Conservation (phyloP, 2,329 filamentous ascomycete species). For the Diaporthe longicolla region DNA sequence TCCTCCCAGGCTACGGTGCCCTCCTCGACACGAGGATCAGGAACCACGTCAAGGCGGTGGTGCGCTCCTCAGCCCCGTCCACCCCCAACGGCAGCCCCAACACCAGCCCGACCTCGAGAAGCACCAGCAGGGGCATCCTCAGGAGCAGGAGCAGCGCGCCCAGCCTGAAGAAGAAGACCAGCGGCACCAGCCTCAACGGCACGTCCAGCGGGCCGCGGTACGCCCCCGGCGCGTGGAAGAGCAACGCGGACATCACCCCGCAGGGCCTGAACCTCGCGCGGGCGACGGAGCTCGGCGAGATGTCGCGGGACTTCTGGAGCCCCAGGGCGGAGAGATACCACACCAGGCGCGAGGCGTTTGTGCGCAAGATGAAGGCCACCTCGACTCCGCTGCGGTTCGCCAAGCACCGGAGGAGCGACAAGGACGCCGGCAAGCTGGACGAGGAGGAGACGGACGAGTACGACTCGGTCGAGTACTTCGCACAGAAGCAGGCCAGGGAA, state of each 20-base stretch:
- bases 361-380: slow-evolving; percentile 55
- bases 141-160: slow-evolving; percentile 23
- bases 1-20: slow-evolving; percentile 52
- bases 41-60: slow-evolving; percentile 52
- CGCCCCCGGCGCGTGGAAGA: slow-evolving; percentile 51
- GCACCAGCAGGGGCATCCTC: background rate
- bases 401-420: slow-evolving; percentile 50
- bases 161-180: slow-evolving; percentile 21
- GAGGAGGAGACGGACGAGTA: slow-evolving; percentile 56
- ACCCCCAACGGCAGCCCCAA: slow-evolving; percentile 7
- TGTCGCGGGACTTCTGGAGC: slow-evolving; percentile 60
- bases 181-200: slow-evolving; percentile 9
- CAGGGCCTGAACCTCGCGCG: slow-evolving; percentile 52
- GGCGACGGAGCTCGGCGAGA: slow-evolving; percentile 56
- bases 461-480: slow-evolving; percentile 50
- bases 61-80: slow-evolving; percentile 41
- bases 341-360: slow-evolving; percentile 55
- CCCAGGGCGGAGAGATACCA: slow-evolving; percentile 55
- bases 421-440: slow-evolving; percentile 46
- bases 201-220: slow-evolving; percentile 27
- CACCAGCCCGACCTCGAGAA: slow-evolving; percentile 1
- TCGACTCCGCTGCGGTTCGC: slow-evolving; percentile 58
- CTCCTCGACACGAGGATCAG: slow-evolving; percentile 54
- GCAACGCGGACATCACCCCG: slow-evolving; percentile 51
- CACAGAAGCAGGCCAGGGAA: slow-evolving; percentile 36